A percentile compares a stretch with the other conserved stretches of the same genome.
These are phyloP conservation scores for Macrophomina tecta DNA, from an alignment of 2,329 filamentous ascomycete species.

Conservation along the genomic window DNA sequence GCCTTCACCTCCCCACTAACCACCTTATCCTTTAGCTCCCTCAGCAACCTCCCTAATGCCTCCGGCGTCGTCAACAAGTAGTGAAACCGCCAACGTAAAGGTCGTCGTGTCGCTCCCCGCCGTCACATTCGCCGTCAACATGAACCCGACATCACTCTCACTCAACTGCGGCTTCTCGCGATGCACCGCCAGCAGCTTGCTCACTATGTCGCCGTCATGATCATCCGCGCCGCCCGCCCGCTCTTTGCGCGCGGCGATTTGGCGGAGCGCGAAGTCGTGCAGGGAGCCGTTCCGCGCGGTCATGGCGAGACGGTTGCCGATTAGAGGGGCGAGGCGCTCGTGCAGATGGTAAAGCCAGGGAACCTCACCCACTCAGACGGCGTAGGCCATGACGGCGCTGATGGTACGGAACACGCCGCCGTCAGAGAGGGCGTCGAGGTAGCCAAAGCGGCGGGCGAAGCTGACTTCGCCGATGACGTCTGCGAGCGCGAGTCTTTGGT, in stretches of 20 bases:
- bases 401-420: not conserved
- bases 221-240: not conserved
- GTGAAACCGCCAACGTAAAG: not conserved
- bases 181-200: not conserved
- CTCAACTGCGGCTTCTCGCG: not conserved
- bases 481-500: not conserved
- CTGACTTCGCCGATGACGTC: conserved; percentile 4
- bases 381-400: not conserved
- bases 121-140: not conserved
- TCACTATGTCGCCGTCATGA: not conserved
- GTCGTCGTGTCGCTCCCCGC: not conserved
- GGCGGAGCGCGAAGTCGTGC: not conserved
- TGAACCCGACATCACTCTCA: not conserved
- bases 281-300: conserved; percentile 1
- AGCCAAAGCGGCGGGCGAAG: conserved; percentile 4
- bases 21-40: not conserved
- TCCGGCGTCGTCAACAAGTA: not conserved
- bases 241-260: not conserved
- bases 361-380: not conserved
- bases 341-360: conserved; percentile 1
- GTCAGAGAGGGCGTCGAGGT: not conserved
- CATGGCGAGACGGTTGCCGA: conserved; percentile 12
- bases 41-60: not conserved
- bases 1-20: not conserved
- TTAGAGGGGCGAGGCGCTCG: not conserved